phyloP scores from a whole-genome alignment of 2,329 filamentous ascomycete genomes.

The Aphanoascus verrucosus region DNA sequence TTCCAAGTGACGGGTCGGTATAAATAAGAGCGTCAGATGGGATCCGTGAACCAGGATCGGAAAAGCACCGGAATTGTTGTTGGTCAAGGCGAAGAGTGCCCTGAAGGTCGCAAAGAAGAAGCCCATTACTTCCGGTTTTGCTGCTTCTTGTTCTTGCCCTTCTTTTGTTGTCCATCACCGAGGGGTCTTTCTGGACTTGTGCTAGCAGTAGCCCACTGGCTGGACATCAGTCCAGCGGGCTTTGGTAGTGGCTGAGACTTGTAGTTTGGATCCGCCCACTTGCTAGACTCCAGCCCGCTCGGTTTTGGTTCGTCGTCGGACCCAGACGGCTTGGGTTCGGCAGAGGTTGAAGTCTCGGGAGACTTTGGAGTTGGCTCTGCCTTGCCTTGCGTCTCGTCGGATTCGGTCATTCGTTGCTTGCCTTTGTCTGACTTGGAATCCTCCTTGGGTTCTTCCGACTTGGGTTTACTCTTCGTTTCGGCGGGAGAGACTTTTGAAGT shows the following conservation, averaged over 20 bases:
- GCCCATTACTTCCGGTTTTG: not conserved
- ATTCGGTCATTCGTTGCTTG: not conserved
- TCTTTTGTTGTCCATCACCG: not conserved
- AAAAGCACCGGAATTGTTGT: too few relatives aligned
- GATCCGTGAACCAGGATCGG: too few relatives aligned
- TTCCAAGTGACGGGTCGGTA: too few relatives aligned
- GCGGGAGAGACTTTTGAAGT: not conserved
- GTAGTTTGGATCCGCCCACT: not conserved
- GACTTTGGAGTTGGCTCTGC: not conserved
- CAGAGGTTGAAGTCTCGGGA: not conserved
- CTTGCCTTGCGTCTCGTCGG: not conserved
- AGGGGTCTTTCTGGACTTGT: not conserved
- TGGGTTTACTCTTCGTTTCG: not conserved
- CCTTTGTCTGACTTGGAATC: not conserved
- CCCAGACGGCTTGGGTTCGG: not conserved
- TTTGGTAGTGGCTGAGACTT: not conserved
- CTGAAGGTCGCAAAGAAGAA: too few relatives aligned
- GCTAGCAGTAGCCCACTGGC: not conserved
- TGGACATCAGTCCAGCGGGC: not conserved
- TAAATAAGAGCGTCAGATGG: too few relatives aligned
- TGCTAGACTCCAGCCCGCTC: slow-evolving; percentile 1
- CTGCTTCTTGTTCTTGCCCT: not conserved
- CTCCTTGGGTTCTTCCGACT: not conserved
- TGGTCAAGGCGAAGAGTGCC: too few relatives aligned
- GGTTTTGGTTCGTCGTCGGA: not conserved